phyloP scores from a whole-genome alignment of 371 early-diverging fungal genomes.

The Apophysomyces elegans region DNA sequence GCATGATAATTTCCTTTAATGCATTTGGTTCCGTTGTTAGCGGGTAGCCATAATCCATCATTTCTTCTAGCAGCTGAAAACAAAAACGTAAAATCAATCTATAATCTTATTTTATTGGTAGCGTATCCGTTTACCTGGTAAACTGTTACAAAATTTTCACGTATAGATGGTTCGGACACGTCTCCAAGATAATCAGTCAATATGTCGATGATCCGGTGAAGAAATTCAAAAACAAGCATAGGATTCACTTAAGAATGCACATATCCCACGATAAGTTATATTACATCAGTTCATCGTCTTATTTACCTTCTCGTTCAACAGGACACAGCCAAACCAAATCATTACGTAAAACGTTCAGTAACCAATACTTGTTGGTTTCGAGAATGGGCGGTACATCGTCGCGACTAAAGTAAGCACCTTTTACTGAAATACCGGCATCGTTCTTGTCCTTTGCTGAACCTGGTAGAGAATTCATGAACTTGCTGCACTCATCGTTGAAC shows the following conservation, averaged over 20 bases:
- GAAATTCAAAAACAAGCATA: constrained; percentile 83
- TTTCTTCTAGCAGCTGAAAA: constrained; percentile 81
- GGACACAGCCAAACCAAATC: constrained; percentile 77
- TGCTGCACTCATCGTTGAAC: constrained; percentile 65
- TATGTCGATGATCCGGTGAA: constrained; percentile 82
- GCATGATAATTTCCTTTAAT: constrained; percentile 84
- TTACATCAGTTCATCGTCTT: background rate
- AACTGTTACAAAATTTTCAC: constrained; percentile 93
- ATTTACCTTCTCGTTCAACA: constrained; percentile 74
- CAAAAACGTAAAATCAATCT: too few species aligned
- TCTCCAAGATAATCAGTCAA: constrained; percentile 82
- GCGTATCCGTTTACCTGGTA: constrained; percentile 65
- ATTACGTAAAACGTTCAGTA: constrained; percentile 70
- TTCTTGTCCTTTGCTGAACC: constrained; percentile 34
- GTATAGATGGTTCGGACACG: constrained; percentile 79
- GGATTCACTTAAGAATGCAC: constrained; percentile 69
- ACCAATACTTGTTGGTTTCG: constrained; percentile 67
- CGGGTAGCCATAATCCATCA: constrained; percentile 91
- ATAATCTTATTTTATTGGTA: background rate
- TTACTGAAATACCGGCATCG: constrained; percentile 23
- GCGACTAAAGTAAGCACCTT: constrained; percentile 53
- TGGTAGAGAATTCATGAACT: constrained; percentile 53
- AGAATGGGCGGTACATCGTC: constrained; percentile 74
- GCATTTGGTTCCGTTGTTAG: constrained; percentile 87
- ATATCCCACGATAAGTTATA: background rate